Conservation (phyloP, 2,329 filamentous ascomycete genomes). For the Hypoxylon sp. region DNA sequence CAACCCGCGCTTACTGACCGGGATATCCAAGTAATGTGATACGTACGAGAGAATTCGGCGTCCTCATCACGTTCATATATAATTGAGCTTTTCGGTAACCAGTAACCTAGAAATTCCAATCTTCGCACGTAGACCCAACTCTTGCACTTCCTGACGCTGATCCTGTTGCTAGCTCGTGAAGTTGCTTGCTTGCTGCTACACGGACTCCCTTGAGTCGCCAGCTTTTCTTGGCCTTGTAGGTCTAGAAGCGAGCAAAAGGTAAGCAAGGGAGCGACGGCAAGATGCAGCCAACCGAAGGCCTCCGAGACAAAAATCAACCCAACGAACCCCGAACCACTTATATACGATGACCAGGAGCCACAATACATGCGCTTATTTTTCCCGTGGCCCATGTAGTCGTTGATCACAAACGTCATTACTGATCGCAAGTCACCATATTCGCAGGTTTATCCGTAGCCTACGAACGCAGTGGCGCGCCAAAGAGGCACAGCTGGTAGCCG, state of each 20-base stretch:
- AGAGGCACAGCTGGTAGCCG: slow-evolving; percentile 20
- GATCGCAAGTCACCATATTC: slow-evolving; percentile 12
- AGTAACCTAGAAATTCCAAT: not conserved
- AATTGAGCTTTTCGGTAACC: slow-evolving; percentile 12
- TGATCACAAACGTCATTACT: slow-evolving; percentile 19
- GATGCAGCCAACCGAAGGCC: slow-evolving; percentile 41
- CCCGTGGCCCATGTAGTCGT: slow-evolving; percentile 19
- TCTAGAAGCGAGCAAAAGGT: slow-evolving; percentile 27
- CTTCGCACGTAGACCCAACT: slow-evolving; percentile 23
- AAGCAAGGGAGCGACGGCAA: slow-evolving; percentile 37
- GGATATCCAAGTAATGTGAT: slow-evolving; percentile 20
- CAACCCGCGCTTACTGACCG: slow-evolving; percentile 19
- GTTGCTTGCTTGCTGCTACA: slow-evolving; percentile 25
- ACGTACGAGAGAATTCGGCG: slow-evolving; percentile 5
- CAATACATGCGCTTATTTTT: slow-evolving; percentile 20
- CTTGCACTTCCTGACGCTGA: slow-evolving; percentile 11
- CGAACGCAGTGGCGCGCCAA: slow-evolving; percentile 23
- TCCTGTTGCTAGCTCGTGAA: slow-evolving; percentile 12
- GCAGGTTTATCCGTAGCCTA: slow-evolving; percentile 11
- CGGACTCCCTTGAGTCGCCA: slow-evolving; percentile 11
- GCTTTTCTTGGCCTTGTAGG: slow-evolving; percentile 5
- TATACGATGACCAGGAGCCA: slow-evolving; percentile 27
- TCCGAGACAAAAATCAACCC: slow-evolving; percentile 39
- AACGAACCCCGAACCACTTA: slow-evolving; percentile 28
- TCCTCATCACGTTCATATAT: slow-evolving; percentile 4